A percentile compares a stretch with the other conserved stretches of the same genome.
phyloP scores from a whole-genome alignment of 2,329 filamentous ascomycete genomes.

The Talaromyces verruculosus region DNA sequence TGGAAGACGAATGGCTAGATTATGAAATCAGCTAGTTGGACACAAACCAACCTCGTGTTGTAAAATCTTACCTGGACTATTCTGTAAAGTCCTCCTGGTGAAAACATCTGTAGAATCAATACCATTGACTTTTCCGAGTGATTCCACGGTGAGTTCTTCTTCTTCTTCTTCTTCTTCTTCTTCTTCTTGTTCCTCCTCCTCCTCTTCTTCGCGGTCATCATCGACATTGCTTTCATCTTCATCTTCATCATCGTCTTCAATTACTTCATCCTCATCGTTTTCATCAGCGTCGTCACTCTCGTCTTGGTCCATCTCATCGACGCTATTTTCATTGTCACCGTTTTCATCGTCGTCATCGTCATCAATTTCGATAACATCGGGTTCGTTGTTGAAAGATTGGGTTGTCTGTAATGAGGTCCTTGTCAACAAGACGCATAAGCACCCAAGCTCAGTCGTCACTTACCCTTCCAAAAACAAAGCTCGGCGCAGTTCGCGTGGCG shows the following conservation, averaged over 20 bases:
- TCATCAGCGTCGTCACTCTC: conserved; percentile 42
- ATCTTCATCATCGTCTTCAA: conserved; percentile 20
- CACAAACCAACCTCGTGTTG: background rate
- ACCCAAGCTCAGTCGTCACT: conserved; percentile 23
- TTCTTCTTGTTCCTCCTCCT: conserved; percentile 29
- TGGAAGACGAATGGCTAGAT: conserved; percentile 24
- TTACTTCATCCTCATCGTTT: conserved; percentile 40
- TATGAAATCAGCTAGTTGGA: background rate
- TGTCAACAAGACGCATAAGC: conserved; percentile 14
- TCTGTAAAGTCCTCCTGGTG: conserved; percentile 13
- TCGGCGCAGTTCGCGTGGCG: conserved; percentile 26
- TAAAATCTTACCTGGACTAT: conserved; percentile 18
- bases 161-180: conserved; percentile 26
- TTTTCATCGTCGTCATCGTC: conserved; percentile 32
- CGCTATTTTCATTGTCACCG: conserved; percentile 27
- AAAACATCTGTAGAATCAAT: conserved; percentile 26
- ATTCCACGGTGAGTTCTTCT: conserved; percentile 29
- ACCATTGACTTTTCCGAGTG: conserved; percentile 31
- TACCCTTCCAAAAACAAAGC: conserved; percentile 31
- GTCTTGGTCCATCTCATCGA: conserved; percentile 25
- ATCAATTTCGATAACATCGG: conserved; percentile 43
- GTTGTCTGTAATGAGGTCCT: conserved; percentile 23
- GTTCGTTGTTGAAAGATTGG: conserved; percentile 29
- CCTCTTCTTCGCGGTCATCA: conserved; percentile 29
- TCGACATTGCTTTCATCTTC: conserved; percentile 18